Base-by-base conservation (phyloP, 352 stramenopile genomes). In the Phytophthora cajani region DNA sequence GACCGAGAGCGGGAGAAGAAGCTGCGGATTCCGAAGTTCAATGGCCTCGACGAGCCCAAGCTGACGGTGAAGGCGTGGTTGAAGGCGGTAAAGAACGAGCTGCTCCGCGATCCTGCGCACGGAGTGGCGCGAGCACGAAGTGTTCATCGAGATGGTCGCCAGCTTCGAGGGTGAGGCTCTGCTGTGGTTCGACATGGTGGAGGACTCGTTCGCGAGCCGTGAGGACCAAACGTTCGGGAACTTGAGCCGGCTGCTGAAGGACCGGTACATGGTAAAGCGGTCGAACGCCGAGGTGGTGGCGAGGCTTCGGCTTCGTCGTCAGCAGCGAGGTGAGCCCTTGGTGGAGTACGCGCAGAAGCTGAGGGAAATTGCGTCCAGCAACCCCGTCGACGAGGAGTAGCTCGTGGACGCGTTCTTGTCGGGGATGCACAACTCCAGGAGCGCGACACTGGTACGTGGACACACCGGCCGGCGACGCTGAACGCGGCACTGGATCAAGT, bases 1-100 rank as follows among this genome's bases (percentile, higher is more conserved):
- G 14, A 47, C 14, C 16, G 40, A 6, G 38, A 10, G 8, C 30
- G 30, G 10, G 25, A 58, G 30, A 58, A 58, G 52, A 58, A 58
- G 52, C 30, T 58, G 12, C 10, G 11, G 52, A 6, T 58, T 14
- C 52, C 52, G 19, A 58, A 42, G 52, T 58, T 58, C 30, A 58
- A 58, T 17, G 52, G 52, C 0, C 19, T 44, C 5, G 52, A 25
- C 19, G 52, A 58, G 12, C 52, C 52, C 5, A 58, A 58, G 30
- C 3, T 58, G 27, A 46, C 52, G 17, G 52, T 58, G 30, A 46
- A 58, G 30, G 52, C 52, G 3, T 57, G 33, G 50, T 25, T 57
- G 25, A 57, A 57, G 50, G 50, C 25, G 52, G 52, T 58, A 4
- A 58, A 46, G 30, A 58, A 58, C 30, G 52, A 58, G 36, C 19